Base-by-base conservation (phyloP, 208 protist species). In the Porcisia hertigi region DNA sequence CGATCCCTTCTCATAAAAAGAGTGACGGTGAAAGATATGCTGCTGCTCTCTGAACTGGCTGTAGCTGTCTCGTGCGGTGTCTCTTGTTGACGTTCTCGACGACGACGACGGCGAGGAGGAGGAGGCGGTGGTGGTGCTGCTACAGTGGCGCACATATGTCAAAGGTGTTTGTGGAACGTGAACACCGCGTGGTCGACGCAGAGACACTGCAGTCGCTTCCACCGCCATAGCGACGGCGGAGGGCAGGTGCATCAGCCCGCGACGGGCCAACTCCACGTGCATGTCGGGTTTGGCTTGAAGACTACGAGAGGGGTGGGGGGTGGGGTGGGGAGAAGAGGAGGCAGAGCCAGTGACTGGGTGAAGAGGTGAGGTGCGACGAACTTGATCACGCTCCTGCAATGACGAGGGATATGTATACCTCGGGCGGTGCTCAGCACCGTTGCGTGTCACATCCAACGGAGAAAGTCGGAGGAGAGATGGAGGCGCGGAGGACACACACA, bases 1-100 rank as follows among this genome's bases (percentile, higher is more conserved):
- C 2, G 77, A 77, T 2, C 86, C 86, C 58, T 88, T 88, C 36
- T 86, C 82, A 55, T 89, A 75, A 59, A 92, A 88, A 30, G 84
- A 88, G 76, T 86, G 87, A 16, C 66, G 64, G 75, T 91, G 78
- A 63, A 82, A 89, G 34, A 66, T n/a, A 55, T 78, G 47, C 16
- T 79, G 83, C 57, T 90, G 82, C 25, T 76, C n/a, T 3, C 73
- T 60, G 45, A 90, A 90, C 60, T 86, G 86, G 7, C 80, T 62
- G 69, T 76, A 84, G 69, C 47, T 45, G 66, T 57, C 75, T 23
- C 39, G 62, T 12, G 45, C 69, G 71, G 57, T 12, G 45, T 52
- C 54, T 34, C 41, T 43, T 25, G 30, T 30, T 30, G 30, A 30
- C 30, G 30, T 30, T 30, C 30, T 30, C 30, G 30, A 30, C 30